Evolutionary conservation across 306 rosid genomes (phyloP).

Genomic region (Arachis hypogaea): DNA sequence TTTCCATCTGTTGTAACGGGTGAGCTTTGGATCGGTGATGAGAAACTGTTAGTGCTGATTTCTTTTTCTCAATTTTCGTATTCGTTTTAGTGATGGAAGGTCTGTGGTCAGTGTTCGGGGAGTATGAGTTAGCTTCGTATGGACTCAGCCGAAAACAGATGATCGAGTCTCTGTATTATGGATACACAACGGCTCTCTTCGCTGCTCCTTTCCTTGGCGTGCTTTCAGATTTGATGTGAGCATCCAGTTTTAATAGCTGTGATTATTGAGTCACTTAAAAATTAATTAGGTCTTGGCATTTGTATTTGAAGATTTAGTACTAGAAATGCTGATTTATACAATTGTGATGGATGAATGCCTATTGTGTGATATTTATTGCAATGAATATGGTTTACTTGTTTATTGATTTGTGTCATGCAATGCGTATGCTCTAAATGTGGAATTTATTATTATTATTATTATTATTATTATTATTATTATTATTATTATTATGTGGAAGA

Average conservation of each 20-base stretch:
- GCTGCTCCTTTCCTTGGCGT: conserved; percentile 72
- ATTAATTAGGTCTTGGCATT: conserved; percentile 22
- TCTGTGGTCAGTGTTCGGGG: conserved; percentile 77
- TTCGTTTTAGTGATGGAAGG: conserved; percentile 75
- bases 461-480: no score
- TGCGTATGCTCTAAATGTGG: conserved; percentile 18
- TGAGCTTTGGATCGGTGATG: conserved; percentile 37
- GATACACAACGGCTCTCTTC: conserved; percentile 70
- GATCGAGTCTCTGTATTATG: conserved; percentile 60
- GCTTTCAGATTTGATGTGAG: conserved; percentile 87
- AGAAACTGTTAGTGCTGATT: conserved; percentile 40
- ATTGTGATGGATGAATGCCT: conserved; percentile 20
- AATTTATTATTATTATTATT: background rate
- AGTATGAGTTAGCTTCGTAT: conserved; percentile 66
- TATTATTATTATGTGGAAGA: no score
- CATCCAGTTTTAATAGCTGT: conserved; percentile 23
- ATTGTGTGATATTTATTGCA: conserved; percentile 10
- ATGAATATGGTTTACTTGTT: conserved; percentile 33
- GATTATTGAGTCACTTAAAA: conserved; percentile 10
- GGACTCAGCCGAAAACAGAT: conserved; percentile 70
- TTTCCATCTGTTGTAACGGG: conserved; percentile 7
- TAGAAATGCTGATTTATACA: background rate
- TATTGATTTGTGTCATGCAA: conserved; percentile 5
- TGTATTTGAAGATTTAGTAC: conserved; percentile 13
- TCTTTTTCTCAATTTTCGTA: conserved; percentile 2